Percentiles rank a stretch among this genome's conserved stretches.
These are phyloP conservation scores for Rhynchosporium agropyri DNA, from an alignment of 2,329 filamentous ascomycete genomes.

Conservation along the genomic window DNA sequence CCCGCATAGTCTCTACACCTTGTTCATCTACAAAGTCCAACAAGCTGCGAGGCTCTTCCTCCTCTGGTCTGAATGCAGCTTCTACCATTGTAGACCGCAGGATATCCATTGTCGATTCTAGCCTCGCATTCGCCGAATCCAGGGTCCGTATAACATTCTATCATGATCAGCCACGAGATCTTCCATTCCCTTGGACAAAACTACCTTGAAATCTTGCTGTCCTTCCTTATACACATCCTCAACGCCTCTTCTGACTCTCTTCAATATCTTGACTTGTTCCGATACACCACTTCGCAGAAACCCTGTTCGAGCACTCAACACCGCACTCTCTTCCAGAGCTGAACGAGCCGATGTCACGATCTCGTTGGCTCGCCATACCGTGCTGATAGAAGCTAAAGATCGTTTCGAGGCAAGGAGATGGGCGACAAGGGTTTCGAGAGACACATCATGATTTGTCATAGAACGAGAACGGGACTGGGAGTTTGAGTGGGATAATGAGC, in stretches of 20 bases:
- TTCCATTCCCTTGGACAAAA: neutral
- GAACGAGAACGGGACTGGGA: conserved; percentile 31
- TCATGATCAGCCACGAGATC: conserved; percentile 18
- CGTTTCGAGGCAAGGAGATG: conserved; percentile 87
- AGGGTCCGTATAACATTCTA: conserved; percentile 62
- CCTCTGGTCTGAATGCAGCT: conserved; percentile 60
- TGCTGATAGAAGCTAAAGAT: conserved; percentile 79
- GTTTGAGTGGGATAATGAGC: conserved; percentile 35
- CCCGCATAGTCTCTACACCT: conserved; percentile 65
- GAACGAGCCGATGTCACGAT: conserved; percentile 76
- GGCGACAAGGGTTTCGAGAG: conserved; percentile 77
- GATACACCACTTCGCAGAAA: conserved; percentile 66
- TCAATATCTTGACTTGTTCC: conserved; percentile 57
- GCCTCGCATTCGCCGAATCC: conserved; percentile 65
- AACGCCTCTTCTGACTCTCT: conserved; percentile 54
- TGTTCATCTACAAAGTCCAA: conserved; percentile 78
- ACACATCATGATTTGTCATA: conserved; percentile 36
- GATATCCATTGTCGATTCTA: conserved; percentile 67
- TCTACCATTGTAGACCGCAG: conserved; percentile 68
- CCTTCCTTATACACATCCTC: conserved; percentile 59
- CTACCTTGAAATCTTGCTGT: conserved; percentile 57
- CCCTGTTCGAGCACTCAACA: conserved; percentile 69
- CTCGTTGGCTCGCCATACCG: conserved; percentile 84
- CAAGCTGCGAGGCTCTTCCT: conserved; percentile 62
- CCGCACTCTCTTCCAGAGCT: conserved; percentile 76